Conservation (phyloP, 352 stramenopile species). For the Pythium insidiosum region DNA sequence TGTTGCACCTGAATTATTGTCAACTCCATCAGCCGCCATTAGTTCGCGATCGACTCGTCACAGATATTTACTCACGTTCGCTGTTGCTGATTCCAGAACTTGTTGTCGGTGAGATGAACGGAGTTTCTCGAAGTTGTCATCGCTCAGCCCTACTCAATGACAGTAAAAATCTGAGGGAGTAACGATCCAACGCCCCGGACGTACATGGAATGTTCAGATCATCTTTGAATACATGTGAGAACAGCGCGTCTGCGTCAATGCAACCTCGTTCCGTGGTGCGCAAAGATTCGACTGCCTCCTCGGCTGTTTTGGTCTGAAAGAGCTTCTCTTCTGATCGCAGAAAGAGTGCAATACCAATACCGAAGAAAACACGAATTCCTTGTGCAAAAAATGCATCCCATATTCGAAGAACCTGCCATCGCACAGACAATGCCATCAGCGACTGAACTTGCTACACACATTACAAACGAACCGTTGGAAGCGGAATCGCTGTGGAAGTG, state of each 20-base stretch:
- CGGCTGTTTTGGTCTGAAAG: constrained; percentile 43
- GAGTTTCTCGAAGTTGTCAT: constrained; percentile 58
- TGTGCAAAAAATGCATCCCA: constrained; percentile 78
- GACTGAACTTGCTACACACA: too few relatives aligned
- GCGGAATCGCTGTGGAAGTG: constrained; percentile 48
- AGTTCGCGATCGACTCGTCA: neutral
- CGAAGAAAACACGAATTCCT: constrained; percentile 61
- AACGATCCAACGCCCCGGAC: neutral
- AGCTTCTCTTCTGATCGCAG: constrained; percentile 58
- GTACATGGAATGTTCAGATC: constrained; percentile 74
- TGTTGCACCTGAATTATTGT: constrained; percentile 17
- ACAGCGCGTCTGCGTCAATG: constrained; percentile 65
- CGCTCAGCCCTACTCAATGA: constrained; percentile 34
- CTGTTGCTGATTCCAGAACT: constrained; percentile 40
- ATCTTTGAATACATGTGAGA: constrained; percentile 69
- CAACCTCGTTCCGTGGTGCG: constrained; percentile 42
- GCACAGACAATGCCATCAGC: too few relatives aligned
- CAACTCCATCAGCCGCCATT: neutral
- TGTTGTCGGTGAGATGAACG: constrained; percentile 38
- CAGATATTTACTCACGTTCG: neutral
- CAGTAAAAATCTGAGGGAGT: neutral
- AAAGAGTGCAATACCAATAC: constrained; percentile 57
- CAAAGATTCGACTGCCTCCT: constrained; percentile 44
- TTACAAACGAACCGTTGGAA: constrained; percentile 45
- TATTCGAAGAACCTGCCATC: constrained; percentile 55